Conservation (phyloP, 2,329 filamentous ascomycete genomes). For the Colletotrichum orchidophilum region DNA sequence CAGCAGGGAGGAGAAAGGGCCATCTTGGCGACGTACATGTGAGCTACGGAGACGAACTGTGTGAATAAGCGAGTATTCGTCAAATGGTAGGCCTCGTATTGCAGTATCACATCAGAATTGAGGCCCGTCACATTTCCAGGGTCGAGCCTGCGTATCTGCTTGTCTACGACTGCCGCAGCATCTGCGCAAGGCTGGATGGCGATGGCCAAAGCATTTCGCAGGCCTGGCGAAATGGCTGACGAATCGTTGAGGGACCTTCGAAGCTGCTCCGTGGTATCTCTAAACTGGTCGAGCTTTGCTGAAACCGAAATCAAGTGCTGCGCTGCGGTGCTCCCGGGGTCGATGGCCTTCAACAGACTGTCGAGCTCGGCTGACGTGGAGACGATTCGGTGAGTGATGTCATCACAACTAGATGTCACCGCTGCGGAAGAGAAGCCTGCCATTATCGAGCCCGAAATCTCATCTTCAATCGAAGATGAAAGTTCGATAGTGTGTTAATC, state of each 20-base stretch:
- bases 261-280: conserved; percentile 38
- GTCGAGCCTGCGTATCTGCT: conserved; percentile 46
- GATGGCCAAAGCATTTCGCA: conserved; percentile 42
- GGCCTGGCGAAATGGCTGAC: conserved; percentile 39
- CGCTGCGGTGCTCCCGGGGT: conserved; percentile 23
- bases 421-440: conserved; percentile 47
- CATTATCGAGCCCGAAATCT: conserved; percentile 35
- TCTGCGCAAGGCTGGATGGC: conserved; percentile 43
- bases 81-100: conserved; percentile 38
- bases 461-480: not conserved
- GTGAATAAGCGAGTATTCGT: conserved; percentile 40
- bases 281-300: conserved; percentile 39
- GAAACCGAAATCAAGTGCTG: conserved; percentile 38
- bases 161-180: conserved; percentile 41
- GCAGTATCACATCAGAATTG: conserved; percentile 39
- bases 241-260: conserved; percentile 39
- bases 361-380: conserved; percentile 43
- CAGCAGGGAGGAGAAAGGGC: not conserved
- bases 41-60: conserved; percentile 8
- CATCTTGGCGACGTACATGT: conserved; percentile 14
- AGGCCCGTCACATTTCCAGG: conserved; percentile 37
- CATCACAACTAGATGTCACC: conserved; percentile 43
- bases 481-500: too few relatives aligned
- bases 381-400: conserved; percentile 43
- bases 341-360: conserved; percentile 36